Percentiles rank a stretch among this genome's conserved stretches.
These are phyloP conservation scores for Dryadomyces quercivorus DNA, from an alignment of 2,329 filamentous ascomycete species.

Conservation along the genomic window DNA sequence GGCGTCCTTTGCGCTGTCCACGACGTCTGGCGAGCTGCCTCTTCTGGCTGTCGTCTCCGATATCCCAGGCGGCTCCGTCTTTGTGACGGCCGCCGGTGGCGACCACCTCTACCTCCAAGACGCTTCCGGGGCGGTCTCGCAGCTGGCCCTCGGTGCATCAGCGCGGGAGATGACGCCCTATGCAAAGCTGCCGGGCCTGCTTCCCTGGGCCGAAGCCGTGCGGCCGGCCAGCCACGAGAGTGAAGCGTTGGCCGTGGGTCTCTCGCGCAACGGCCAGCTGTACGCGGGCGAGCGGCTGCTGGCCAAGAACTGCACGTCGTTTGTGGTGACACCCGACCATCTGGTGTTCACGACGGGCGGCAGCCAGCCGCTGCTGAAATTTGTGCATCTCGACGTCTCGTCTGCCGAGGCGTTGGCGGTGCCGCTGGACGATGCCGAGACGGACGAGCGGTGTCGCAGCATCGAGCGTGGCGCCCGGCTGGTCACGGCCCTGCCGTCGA, in stretches of 20 bases:
- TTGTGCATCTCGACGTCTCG: conserved; percentile 55
- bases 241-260: conserved; percentile 36
- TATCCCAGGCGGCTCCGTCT: neutral
- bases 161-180: conserved; percentile 16
- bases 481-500: conserved; percentile 79
- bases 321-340: conserved; percentile 67
- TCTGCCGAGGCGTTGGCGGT: conserved; percentile 45
- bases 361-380: conserved; percentile 66
- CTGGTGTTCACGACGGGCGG: conserved; percentile 87
- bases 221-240: conserved; percentile 18
- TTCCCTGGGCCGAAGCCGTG: conserved; percentile 41
- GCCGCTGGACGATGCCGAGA: conserved; percentile 78
- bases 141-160: conserved; percentile 18
- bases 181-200: conserved; percentile 29
- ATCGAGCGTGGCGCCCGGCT: conserved; percentile 82
- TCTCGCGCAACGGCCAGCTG: conserved; percentile 65
- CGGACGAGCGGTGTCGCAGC: conserved; percentile 80
- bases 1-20: conserved; percentile 10
- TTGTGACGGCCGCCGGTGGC: neutral
- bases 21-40: neutral
- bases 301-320: conserved; percentile 85
- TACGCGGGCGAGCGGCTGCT: conserved; percentile 66
- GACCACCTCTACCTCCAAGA: conserved; percentile 30
- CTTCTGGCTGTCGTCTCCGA: neutral
- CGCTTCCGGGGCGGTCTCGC: conserved; percentile 30